phyloP scores from a whole-genome alignment of 2,329 filamentous ascomycete species.

The Verticillium longisporum region DNA sequence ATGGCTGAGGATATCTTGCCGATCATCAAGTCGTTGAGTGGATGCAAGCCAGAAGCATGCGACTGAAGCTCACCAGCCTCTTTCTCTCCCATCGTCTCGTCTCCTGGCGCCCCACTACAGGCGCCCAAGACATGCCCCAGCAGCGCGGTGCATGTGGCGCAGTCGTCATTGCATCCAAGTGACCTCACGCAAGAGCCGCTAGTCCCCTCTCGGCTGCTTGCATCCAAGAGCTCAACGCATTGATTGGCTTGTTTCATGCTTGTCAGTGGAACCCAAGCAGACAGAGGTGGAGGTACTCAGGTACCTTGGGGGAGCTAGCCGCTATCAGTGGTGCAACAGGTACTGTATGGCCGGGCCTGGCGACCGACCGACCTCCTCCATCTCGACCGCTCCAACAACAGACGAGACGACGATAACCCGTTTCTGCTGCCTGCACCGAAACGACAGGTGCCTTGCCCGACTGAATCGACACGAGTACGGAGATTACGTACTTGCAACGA shows the following conservation, averaged over 20 bases:
- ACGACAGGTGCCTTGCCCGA: background rate
- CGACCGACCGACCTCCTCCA: constrained; percentile 10
- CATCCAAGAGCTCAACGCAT: constrained; percentile 3
- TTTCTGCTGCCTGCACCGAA: background rate
- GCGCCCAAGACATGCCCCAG: background rate
- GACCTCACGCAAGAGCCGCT: constrained; percentile 1
- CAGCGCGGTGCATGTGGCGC: background rate
- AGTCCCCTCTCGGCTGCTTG: constrained; percentile 7
- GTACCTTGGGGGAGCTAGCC: background rate
- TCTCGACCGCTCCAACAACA: constrained; percentile 10
- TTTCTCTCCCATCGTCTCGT: background rate
- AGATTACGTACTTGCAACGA: background rate
- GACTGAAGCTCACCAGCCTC: background rate
- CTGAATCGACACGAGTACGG: background rate
- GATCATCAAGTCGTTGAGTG: background rate
- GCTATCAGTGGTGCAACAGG: background rate
- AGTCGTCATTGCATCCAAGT: constrained; percentile 1
- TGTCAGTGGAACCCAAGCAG: background rate
- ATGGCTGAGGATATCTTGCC: background rate
- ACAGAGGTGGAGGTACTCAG: background rate
- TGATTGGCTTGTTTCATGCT: constrained; percentile 12
- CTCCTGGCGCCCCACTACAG: background rate
- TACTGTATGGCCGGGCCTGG: background rate
- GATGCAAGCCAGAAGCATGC: background rate
- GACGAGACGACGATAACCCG: background rate